Evolutionary conservation across 352 stramenopile species (phyloP).

Genomic region (Pythium plurisporium): DNA sequence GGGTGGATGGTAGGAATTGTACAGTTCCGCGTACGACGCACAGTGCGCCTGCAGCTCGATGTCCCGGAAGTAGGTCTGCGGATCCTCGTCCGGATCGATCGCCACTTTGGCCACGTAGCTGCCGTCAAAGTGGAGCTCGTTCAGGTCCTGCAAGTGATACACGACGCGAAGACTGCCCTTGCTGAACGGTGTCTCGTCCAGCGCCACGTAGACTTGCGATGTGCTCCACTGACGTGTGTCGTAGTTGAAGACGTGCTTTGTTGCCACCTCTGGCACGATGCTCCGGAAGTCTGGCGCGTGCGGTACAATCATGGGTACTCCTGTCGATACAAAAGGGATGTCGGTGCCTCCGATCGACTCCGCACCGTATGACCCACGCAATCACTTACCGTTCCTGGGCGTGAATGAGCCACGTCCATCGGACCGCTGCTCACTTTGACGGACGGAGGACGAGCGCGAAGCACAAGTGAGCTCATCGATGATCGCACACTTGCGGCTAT

Average conservation of each 20-base stretch:
- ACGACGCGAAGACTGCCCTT: slow-evolving; percentile 79
- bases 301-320: slow-evolving; percentile 71
- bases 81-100: slow-evolving; percentile 84
- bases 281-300: slow-evolving; percentile 65
- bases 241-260: slow-evolving; percentile 82
- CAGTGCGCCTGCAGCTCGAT: slow-evolving; percentile 86
- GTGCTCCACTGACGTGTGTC: slow-evolving; percentile 67
- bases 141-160: slow-evolving; percentile 74
- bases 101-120: slow-evolving; percentile 85
- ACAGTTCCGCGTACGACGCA: slow-evolving; percentile 76
- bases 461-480: slow-evolving; percentile 71
- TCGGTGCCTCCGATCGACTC: too few relatives aligned
- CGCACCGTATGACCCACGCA: too few relatives aligned
- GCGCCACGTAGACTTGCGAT: slow-evolving; percentile 56
- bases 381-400: slow-evolving; percentile 22
- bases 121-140: slow-evolving; percentile 24
- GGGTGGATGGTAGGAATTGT: slow-evolving; percentile 82
- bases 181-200: slow-evolving; percentile 80
- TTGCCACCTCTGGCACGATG: slow-evolving; percentile 51
- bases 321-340: slow-evolving; percentile 5
- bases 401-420: slow-evolving; percentile 20
- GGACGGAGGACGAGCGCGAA: slow-evolving; percentile 24
- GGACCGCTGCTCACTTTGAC: slow-evolving; percentile 9
- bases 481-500: slow-evolving; percentile 70
- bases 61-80: slow-evolving; percentile 86